Conservation (phyloP, 2,329 filamentous ascomycete species). For the Blastomyces silverae region DNA sequence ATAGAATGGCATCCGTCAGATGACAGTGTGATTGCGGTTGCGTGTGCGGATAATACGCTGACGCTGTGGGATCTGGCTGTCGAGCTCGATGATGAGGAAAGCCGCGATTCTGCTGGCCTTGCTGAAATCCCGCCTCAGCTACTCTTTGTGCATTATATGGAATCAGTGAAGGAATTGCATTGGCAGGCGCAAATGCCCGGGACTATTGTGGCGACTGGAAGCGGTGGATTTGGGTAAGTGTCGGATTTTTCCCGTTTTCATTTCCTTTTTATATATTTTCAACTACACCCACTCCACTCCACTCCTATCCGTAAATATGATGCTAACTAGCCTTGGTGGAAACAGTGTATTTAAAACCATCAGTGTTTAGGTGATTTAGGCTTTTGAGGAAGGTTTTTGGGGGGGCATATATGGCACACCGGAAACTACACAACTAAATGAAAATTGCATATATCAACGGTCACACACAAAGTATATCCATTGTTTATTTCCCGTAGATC, state of each 20-base stretch:
- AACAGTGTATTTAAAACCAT: constrained; percentile 72
- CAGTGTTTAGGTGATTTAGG: constrained; percentile 52
- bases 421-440: neutral
- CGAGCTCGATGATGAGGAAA: constrained; percentile 95
- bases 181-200: constrained; percentile 97
- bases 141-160: constrained; percentile 93
- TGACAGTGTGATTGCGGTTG: constrained; percentile 89
- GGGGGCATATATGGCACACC: neutral
- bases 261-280: neutral
- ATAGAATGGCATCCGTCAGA: constrained; percentile 97
- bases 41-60: constrained; percentile 85
- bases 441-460: neutral
- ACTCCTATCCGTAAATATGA: neutral
- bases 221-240: constrained; percentile 65
- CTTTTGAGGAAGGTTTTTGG: neutral
- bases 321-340: constrained; percentile 13
- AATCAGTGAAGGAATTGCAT: constrained; percentile 89
- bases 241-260: neutral
- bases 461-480: neutral
- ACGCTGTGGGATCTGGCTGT: constrained; percentile 96
- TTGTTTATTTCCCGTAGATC: neutral
- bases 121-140: constrained; percentile 90
- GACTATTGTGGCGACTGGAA: constrained; percentile 79
- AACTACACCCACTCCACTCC: constrained; percentile 14
- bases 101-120: constrained; percentile 68